Base-by-base conservation (phyloP, 108 stramenopile species). In the Nitzschia sp. region DNA sequence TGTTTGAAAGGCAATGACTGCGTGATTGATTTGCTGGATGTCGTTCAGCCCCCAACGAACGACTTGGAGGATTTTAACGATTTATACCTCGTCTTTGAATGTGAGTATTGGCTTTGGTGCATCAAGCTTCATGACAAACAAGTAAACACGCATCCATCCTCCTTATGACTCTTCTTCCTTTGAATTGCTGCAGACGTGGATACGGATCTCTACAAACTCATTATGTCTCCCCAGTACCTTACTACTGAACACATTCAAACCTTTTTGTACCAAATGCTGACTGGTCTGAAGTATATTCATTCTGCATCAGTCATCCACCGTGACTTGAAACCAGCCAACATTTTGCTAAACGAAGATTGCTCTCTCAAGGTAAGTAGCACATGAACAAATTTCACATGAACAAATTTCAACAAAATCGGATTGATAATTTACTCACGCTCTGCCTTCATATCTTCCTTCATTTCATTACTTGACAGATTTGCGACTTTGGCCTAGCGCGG, bases 201-300 rank as follows among this genome's bases (percentile, higher is more conserved):
- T 74, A 99, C 99, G 9, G 99, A 99, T 73, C 74, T 99, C 56
- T 95, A 96, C 85, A 99, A 99, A 81, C 83, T 99, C 28, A 98
- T 98, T 73, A 96, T 96, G 83, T 94, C 92, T 59, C 95, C 96
- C 15, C 99, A 99, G 83, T 97, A 96, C 64, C 83, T 99, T 50
- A 96, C 96, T 19, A 95, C 92, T 30, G 96, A 96, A 71, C 99
- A 99, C 80, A 94, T 99, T 34, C 93, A 94, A 80, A 90, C 95
- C 32, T 98, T 99, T 80, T 66, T 99, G 44, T 99, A 98, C 76
- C 97, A 99, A 84, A 94, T 99, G 82, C 91, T 99, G 52, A 69
- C 81, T 29, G 97, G 93, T 4, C 77, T 99, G 4, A 95, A 96
- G 66, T 98, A 88, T 63, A 83, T 98, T 53, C 99, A 99, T 82